Base-by-base conservation (phyloP, 2,329 filamentous ascomycete species). In the Aspergillus floridensis region DNA sequence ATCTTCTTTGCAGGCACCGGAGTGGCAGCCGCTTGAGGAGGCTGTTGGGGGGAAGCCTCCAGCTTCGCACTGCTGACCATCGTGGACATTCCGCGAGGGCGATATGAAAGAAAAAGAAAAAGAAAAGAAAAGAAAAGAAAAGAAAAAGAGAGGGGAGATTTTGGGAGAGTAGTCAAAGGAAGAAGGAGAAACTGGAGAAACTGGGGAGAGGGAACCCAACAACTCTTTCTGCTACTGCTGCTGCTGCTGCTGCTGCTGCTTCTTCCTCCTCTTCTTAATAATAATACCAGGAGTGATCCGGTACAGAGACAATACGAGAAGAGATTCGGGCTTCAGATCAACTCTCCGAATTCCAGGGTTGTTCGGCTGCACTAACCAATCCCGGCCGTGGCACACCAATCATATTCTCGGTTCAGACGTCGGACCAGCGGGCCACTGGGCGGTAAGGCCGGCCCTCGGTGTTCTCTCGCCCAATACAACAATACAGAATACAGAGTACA, bases 51-150 rank as follows among this genome's bases (percentile, higher is more conserved):
- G 53, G 71, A 60, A 59, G 72, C 64, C 63, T 72, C 61, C 63
- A 72, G 59, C 62, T 73, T 74, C 58, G 66, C 70, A 52, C 66
- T 70, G 65, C 70, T 71, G 65, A 70, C 70, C 73, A 76, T 74
- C 64, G 65, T 71, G 66, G 59, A 50, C 63, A 66, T 63, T 61
- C 62, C 60, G 57, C 63, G 54, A 56, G 50, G 56, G 57, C 63
- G 54, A 56, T 48, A 54, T 46, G 57, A 26, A n/a, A 51, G 50
- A 41, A n/a, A 32, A 21, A 21, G 6, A 5, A 38, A 26, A n/a
- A 51, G 50, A 41, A n/a, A 32, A 21, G 32, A 12, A 5, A 38
- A 57, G 38, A 53, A 53, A 50, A 53, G 52, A 56, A 54, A 61
- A 54, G 56, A 56, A 55, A 62, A 54, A 54, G 53, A 47, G 61